Evolutionary conservation across 2,329 filamentous ascomycete species (phyloP).

Genomic region (Aaosphaeria pasadenensis): DNA sequence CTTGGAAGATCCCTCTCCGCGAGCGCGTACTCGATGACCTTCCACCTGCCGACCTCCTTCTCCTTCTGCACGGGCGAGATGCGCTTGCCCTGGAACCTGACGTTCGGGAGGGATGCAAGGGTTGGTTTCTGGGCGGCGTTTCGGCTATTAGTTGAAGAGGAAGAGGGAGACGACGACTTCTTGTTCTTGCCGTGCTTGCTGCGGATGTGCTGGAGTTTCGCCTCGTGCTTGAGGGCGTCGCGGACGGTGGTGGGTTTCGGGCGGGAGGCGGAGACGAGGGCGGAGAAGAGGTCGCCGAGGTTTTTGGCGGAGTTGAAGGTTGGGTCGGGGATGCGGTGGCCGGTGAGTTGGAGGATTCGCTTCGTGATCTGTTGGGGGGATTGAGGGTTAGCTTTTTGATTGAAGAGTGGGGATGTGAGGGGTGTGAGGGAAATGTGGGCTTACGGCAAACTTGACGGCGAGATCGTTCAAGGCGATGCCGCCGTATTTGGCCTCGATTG

Average conservation of each 20-base stretch:
- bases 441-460: slow-evolving; percentile 35
- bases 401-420: slow-evolving; percentile 1
- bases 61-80: slow-evolving; percentile 71
- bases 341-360: slow-evolving; percentile 77
- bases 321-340: slow-evolving; percentile 69
- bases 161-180: neutral
- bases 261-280: slow-evolving; percentile 33
- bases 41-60: slow-evolving; percentile 69
- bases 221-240: slow-evolving; percentile 48
- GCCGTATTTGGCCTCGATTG: slow-evolving; percentile 1
- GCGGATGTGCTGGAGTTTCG: neutral
- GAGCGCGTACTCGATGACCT: slow-evolving; percentile 72
- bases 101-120: neutral
- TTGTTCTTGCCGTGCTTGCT: neutral
- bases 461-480: slow-evolving; percentile 24
- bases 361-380: slow-evolving; percentile 66
- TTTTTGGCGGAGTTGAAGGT: slow-evolving; percentile 48
- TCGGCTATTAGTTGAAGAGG: neutral
- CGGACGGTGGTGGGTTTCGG: slow-evolving; percentile 56
- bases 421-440: slow-evolving; percentile 13
- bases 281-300: slow-evolving; percentile 36
- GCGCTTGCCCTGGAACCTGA: slow-evolving; percentile 42
- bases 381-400: slow-evolving; percentile 1
- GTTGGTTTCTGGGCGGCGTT: neutral
- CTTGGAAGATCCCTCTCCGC: slow-evolving; percentile 3